Evolutionary conservation across 2,329 filamentous ascomycete genomes (phyloP), one percentile per base, ranked within the genome.

Genomic region (Parastagonospora nodorum): DNA sequence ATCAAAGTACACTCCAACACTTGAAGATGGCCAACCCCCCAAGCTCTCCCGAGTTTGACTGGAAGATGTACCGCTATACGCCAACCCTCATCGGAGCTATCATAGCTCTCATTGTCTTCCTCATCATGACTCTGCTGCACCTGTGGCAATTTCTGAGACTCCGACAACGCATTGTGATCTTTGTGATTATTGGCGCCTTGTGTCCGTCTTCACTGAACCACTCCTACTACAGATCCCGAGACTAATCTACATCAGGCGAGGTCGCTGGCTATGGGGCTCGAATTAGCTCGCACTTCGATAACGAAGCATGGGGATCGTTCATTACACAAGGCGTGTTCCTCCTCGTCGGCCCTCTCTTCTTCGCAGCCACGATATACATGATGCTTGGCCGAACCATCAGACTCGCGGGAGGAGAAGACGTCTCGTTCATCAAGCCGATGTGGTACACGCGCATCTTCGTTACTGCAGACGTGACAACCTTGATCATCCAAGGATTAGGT

Each of bases 341-440:
- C 16, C 71, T 80, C 1, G 51, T 78, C n/a, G 75, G 77, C 1
- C 76, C 77, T 2, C 69, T 76, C 5, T 74, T 79, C 55, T 77
- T 79, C 55, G 77, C 77, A 8, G 77, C 77, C 0, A 74, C 75
- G 0, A 69, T 80, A 24, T 79, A 80, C 66, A 79, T 78, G 76
- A 75, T 74, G 24, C 71, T 78, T 2, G 71, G 74, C 2, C 71
- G 75, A 19, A 67, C 77, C 2, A 73, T 79, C 12, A 50, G 53
- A 10, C 48, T 64, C 10, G 63, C 67, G 16, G 53, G 58, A 2
- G 67, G 64, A 6, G 61, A 67, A 39, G 55, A 63, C 2, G 50
- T 67, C 2, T 68, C 64, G 2, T 48, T 67, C 7, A 60, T 70
- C 28, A 60, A 55, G 16, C 61, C 66, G 7, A 58, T 37, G n/a